Base-by-base conservation (phyloP, 306 rosid genomes). In the Ammopiptanthus mongolicus region DNA sequence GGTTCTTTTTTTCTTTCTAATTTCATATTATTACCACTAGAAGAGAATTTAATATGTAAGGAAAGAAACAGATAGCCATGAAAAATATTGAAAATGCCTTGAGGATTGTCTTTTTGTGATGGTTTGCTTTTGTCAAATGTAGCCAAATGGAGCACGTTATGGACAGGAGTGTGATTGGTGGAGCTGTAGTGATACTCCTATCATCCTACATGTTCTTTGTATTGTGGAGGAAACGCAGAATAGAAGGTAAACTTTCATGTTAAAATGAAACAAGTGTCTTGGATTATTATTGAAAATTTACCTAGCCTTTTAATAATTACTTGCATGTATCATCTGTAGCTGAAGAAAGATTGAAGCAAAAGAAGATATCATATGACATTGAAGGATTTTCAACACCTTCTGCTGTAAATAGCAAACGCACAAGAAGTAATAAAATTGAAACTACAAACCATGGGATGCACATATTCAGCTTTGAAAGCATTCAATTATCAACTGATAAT, bases 391-490 rank as follows among this genome's bases (percentile, higher is more conserved):
- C 60, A 37, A 12, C 10, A 1, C 70, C 37, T 33, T 28, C 53
- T 39, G 8, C 0, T 18, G 46, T 51, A 18, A 19, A 18, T 3
- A 6, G 7, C 12, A 1, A 28, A 4, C n/a, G 15, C 5, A 50
- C 21, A 29, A 73, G 48, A 29, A 10, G 5, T 14, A 47, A 19
- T 36, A 65, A 50, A 23, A 34, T 23, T 53, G 66, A 71, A 13
- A 28, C 34, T 22, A 34, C 33, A 10, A 71, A 19, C 46, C 66
- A 64, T 69, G 84, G 65, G 18, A 42, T 84, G 33, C 77, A 57
- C 1, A 21, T 84, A 14, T 84, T 75, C 22, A 41, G 82, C 46
- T 62, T 80, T 60, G 80, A 59, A 37, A 80, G 65, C 80, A 44
- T 84, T 44, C 37, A 12, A 13, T 17, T 7, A 3, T 80, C 85